phyloP scores from a whole-genome alignment of 345 rosid species.

The Rhodomyrtus tomentosa region DNA sequence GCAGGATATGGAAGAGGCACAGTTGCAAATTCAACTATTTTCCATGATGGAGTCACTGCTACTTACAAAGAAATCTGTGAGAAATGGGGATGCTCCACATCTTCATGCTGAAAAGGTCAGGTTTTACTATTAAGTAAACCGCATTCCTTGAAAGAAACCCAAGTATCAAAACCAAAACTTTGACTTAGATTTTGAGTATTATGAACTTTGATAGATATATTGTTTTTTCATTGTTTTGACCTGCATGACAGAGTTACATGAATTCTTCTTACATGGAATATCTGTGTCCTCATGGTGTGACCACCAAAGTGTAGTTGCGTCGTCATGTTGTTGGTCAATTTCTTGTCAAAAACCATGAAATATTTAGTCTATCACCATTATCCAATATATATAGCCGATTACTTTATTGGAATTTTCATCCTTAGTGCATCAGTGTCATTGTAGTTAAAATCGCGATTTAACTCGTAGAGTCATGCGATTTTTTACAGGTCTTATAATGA shows the following conservation, averaged over 20 bases:
- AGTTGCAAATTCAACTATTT: conserved; percentile 43
- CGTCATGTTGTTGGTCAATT: background rate
- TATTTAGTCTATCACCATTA: background rate
- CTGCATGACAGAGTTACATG: background rate
- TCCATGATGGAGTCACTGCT: conserved; percentile 58
- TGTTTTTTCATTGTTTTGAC: background rate
- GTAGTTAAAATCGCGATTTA: background rate
- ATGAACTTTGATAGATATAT: background rate
- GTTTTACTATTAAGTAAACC: background rate
- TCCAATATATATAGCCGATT: background rate
- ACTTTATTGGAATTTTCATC: background rate
- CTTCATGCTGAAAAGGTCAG: conserved; percentile 56
- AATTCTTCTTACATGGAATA: background rate
- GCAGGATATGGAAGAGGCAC: conserved; percentile 62
- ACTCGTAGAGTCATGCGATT: background rate
- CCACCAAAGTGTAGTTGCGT: background rate
- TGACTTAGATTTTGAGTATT: background rate
- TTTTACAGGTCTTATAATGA: background rate
- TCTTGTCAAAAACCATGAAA: background rate
- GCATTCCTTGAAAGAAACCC: background rate
- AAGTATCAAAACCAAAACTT: background rate
- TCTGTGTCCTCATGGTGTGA: background rate
- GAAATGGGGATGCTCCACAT: conserved; percentile 54
- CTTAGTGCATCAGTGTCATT: background rate
- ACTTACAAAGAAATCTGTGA: conserved; percentile 52